phyloP scores from a whole-genome alignment of 352 stramenopile species.

The Phytophthora tubulina region DNA sequence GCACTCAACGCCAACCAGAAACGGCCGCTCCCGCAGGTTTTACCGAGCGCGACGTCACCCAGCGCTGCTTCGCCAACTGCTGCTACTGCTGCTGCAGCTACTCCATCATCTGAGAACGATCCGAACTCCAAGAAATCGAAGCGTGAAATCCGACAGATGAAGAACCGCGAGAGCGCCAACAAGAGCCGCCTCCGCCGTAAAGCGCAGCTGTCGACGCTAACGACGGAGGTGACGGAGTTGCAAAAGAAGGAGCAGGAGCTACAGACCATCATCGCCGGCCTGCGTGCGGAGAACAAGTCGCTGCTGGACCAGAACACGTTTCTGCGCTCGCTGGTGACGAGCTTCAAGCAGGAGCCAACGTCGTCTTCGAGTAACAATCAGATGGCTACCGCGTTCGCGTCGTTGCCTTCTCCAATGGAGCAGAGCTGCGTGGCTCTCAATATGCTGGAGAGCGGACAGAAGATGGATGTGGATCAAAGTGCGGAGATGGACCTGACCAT shows the following conservation, averaged over 20 bases:
- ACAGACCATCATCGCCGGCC: constrained; percentile 70
- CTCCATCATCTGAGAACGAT: constrained; percentile 25
- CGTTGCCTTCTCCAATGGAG: constrained; percentile 43
- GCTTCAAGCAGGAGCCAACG: constrained; percentile 44
- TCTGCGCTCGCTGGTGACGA: constrained; percentile 76
- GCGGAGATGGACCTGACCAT: constrained; percentile 27
- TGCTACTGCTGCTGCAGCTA: neutral
- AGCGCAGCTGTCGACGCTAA: constrained; percentile 70
- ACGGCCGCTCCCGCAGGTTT: constrained; percentile 58
- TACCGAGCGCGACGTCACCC: constrained; percentile 35
- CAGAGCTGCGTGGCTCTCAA: constrained; percentile 30
- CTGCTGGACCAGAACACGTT: constrained; percentile 84
- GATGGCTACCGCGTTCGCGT: constrained; percentile 28
- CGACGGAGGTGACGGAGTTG: constrained; percentile 66
- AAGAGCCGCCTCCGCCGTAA: constrained; percentile 80
- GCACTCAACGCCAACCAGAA: constrained; percentile 57
- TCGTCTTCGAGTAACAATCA: constrained; percentile 25
- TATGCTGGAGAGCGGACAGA: constrained; percentile 42
- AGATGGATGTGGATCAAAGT: constrained; percentile 37
- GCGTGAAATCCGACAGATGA: constrained; percentile 88
- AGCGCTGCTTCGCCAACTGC: constrained; percentile 2
- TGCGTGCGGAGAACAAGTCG: constrained; percentile 84
- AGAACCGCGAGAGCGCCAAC: constrained; percentile 89
- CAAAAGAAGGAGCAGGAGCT: constrained; percentile 78
- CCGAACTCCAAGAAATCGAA: constrained; percentile 74